Base-by-base conservation (phyloP, 306 rosid species). In the Begonia loranthoides region DNA sequence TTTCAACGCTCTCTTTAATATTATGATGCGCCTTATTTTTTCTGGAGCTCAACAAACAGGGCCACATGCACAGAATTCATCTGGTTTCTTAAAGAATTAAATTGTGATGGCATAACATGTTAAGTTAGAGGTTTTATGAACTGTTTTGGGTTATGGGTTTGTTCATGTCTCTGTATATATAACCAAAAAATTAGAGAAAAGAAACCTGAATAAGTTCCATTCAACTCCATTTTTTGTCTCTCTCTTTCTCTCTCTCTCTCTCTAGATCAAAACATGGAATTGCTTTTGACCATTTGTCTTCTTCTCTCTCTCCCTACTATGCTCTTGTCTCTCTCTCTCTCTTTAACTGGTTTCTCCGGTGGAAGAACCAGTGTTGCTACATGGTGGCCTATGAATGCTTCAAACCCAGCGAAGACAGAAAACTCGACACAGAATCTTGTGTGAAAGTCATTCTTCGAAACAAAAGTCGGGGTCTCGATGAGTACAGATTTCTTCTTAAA, bases 341-440 rank as follows among this genome's bases (percentile, higher is more conserved):
- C 41, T 52, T 3, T 1, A 81, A 64, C 36, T 14, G 55, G 48
- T 6, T 79, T 49, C 66, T 76, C 19, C 59, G 57, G 63, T 67
- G 74, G 21, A 60, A 84, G 58, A 62, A 66, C 45, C 79, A 68
- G 43, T 2, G 24, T n/a, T 88, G 95, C 63, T 88, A 76, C 59
- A 72, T 84, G 83, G 52, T 84, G 38, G 86, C 82, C 13, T 88
- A 81, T 10, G 86, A 88, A 63, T 84, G 93, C 65, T 88, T 73
- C 64, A 69, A 53, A 60, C 72, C 87, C 8, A 56, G 57, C 2
- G 84, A 79, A 12, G 79, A 73, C 47, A 73, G 72, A 3, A 74
- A 34, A 60, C 72, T 87, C 1, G 44, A 66, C 71, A 73, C 93
- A 0, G 70, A 77, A 14, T 55, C 82, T 0, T 53, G 74, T 12